Evolutionary conservation across 164 flowering plant genomes (phyloP).

Genomic region (Vitis rotundifolia): DNA sequence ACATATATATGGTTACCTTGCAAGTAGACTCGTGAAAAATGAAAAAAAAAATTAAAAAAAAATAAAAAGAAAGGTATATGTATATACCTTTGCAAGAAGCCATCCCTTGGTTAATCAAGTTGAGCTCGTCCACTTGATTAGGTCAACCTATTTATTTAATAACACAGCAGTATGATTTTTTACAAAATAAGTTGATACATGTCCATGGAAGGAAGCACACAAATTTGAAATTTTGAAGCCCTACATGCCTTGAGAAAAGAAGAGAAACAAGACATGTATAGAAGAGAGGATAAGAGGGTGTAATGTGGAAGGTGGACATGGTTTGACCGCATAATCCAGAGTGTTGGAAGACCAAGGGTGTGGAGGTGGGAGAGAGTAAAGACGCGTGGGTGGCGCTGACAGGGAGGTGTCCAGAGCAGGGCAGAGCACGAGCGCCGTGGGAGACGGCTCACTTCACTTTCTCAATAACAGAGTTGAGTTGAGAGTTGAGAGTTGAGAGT

Average conservation of each 20-base stretch:
- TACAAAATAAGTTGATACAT: too few species aligned
- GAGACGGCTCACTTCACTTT: background rate
- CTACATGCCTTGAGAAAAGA: too few species aligned
- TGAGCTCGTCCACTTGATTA: too few species aligned
- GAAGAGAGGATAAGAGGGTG: background rate
- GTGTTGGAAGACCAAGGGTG: constrained; percentile 7
- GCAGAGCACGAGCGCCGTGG: constrained; percentile 25
- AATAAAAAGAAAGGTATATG: background rate
- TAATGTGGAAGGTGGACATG: background rate
- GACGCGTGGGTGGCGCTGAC: constrained; percentile 48
- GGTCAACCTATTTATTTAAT: too few species aligned
- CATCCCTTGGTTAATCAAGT: too few species aligned
- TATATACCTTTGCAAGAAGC: background rate
- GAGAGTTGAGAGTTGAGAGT: constrained; percentile 1
- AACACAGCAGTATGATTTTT: too few species aligned
- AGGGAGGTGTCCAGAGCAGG: background rate
- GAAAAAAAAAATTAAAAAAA: too few species aligned
- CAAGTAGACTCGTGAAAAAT: too few species aligned
- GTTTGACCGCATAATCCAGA: constrained; percentile 28
- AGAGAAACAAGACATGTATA: background rate
- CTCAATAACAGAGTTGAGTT: too few species aligned
- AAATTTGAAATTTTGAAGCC: too few species aligned
- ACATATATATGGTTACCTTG: too few species aligned
- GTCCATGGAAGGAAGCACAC: too few species aligned
- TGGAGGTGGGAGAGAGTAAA: background rate